Percentiles rank a stretch among this genome's conserved stretches.
These are phyloP conservation scores for Platismatia glauca DNA, from an alignment of 495 filamentous ascomycete genomes.

Conservation along the genomic window DNA sequence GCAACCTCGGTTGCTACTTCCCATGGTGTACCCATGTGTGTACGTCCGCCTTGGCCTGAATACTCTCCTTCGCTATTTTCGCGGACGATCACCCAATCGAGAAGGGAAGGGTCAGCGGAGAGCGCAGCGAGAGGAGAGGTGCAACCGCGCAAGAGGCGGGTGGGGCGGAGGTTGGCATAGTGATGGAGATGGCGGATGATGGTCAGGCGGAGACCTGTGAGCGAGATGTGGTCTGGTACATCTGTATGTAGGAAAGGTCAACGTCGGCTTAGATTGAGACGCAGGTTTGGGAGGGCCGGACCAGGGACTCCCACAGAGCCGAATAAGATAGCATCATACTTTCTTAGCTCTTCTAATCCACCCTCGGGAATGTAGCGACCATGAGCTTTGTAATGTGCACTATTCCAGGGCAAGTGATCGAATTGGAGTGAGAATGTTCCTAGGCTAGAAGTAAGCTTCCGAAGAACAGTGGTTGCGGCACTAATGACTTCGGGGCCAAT, in stretches of 20 bases:
- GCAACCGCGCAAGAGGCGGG: conserved; percentile 40
- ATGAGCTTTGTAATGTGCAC: conserved; percentile 42
- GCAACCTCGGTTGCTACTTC: conserved; percentile 46
- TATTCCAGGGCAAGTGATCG: conserved; percentile 46
- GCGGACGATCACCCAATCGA: conserved; percentile 50
- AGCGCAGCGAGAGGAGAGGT: conserved; percentile 42
- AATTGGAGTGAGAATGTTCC: conserved; percentile 36
- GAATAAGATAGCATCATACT: conserved; percentile 48
- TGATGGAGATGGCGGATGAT: conserved; percentile 48
- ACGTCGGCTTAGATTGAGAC: not conserved
- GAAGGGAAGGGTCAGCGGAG: conserved; percentile 25
- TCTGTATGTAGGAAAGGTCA: conserved; percentile 27
- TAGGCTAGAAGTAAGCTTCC: conserved; percentile 34
- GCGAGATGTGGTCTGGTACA: conserved; percentile 49
- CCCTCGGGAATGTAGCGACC: conserved; percentile 48
- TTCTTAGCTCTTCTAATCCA: conserved; percentile 42
- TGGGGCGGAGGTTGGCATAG: conserved; percentile 49
- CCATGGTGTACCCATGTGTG: conserved; percentile 42
- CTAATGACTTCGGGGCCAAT: conserved; percentile 48
- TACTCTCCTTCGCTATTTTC: conserved; percentile 54
- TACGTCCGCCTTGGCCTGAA: conserved; percentile 47
- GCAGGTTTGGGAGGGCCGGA: conserved; percentile 1
- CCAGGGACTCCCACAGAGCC: conserved; percentile 44
- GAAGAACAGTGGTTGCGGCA: conserved; percentile 44
- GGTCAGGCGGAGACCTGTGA: conserved; percentile 46